Conservation (phyloP, 768 basidiomycete species). For the Myochromella boudieri region DNA sequence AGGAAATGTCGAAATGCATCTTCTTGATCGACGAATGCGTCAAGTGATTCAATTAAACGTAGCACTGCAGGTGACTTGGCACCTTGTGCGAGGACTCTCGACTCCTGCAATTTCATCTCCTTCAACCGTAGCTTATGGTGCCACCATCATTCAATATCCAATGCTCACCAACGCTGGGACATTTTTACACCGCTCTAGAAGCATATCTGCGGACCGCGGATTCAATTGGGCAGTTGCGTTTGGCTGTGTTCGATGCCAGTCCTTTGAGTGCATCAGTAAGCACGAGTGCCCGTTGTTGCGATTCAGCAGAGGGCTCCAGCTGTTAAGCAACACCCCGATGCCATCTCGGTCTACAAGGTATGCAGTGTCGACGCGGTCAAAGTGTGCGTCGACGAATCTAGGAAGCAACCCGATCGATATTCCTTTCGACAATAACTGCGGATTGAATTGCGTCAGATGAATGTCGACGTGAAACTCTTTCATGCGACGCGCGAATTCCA, state of each 20-base stretch:
- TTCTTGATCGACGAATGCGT: conserved; percentile 41
- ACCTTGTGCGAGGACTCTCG: conserved; percentile 25
- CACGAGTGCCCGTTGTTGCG: conserved; percentile 30
- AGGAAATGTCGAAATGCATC: conserved; percentile 33
- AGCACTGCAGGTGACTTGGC: conserved; percentile 33
- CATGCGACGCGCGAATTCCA: conserved; percentile 35
- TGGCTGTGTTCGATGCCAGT: conserved; percentile 32
- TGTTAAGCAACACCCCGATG: conserved; percentile 28
- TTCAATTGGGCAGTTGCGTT: conserved; percentile 31
- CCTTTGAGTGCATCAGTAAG: conserved; percentile 38
- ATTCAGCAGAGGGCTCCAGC: conserved; percentile 39
- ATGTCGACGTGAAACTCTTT: conserved; percentile 35
- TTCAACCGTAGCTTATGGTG: no score
- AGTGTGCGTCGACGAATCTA: conserved; percentile 33
- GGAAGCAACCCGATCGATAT: conserved; percentile 39
- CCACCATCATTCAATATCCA: no score
- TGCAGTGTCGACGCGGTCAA: conserved; percentile 40
- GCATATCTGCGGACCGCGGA: conserved; percentile 30
- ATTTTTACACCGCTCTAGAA: conserved; percentile 32
- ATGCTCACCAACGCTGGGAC: conserved; percentile 29
- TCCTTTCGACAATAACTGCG: conserved; percentile 37
- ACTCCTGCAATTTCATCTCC: no score
- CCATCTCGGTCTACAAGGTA: conserved; percentile 33
- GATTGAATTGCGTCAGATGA: conserved; percentile 41
- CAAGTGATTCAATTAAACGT: conserved; percentile 35